Conservation (phyloP, 768 basidiomycete genomes). For the Galerina marginata region DNA sequence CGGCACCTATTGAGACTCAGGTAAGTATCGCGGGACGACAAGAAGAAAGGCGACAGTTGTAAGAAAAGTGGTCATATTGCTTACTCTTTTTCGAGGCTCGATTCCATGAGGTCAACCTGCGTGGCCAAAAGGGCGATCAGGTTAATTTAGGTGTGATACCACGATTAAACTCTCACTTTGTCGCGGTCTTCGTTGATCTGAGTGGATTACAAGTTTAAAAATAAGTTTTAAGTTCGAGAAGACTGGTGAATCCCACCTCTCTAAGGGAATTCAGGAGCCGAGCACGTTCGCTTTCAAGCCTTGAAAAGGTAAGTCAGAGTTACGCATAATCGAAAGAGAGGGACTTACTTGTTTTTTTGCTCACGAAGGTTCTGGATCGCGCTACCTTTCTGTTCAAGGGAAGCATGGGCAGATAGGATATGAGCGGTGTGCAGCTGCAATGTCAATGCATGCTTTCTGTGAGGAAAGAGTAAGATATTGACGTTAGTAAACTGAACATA, state of each 20-base stretch:
- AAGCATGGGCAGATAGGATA: slow-evolving; percentile 82
- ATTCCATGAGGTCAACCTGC: slow-evolving; percentile 71
- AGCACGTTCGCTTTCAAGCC: slow-evolving; percentile 79
- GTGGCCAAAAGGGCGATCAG: background rate
- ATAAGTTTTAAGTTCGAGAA: background rate
- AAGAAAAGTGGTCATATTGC: slow-evolving; percentile 19
- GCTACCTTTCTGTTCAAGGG: slow-evolving; percentile 77
- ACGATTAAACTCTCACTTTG: slow-evolving; percentile 45
- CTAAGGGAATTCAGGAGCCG: slow-evolving; percentile 69
- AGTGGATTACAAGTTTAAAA: slow-evolving; percentile 8
- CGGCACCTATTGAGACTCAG: slow-evolving; percentile 49
- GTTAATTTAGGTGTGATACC: no score
- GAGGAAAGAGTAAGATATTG: background rate
- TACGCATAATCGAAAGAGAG: background rate
- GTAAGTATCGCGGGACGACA: background rate
- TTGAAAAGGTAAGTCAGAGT: slow-evolving; percentile 28
- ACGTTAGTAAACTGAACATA: slow-evolving; percentile 1
- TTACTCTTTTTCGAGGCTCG: slow-evolving; percentile 72
- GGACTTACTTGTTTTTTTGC: slow-evolving; percentile 79
- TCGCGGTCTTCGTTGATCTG: slow-evolving; percentile 85
- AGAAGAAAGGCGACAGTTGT: no score
- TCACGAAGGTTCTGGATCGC: slow-evolving; percentile 82
- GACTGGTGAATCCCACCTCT: slow-evolving; percentile 51
- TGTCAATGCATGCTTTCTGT: slow-evolving; percentile 82
- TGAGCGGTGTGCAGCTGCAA: slow-evolving; percentile 88